phyloP scores from a whole-genome alignment of 169 alveolate genomes.

The Plasmodium sp. region DNA sequence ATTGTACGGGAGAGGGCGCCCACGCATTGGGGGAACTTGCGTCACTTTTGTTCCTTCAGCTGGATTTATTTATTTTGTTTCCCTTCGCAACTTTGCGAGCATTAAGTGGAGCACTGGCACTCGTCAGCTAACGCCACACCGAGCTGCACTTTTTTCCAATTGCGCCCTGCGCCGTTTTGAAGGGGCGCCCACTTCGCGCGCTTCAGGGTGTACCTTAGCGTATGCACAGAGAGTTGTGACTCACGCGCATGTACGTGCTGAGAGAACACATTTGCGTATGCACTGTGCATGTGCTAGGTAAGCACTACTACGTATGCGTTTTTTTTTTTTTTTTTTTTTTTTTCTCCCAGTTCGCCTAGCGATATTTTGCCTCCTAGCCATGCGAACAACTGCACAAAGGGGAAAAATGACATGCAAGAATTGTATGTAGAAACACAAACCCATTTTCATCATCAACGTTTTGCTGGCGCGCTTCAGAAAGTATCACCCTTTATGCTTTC shows the following conservation, averaged over 20 bases:
- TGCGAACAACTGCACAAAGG: neutral
- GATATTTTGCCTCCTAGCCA: neutral
- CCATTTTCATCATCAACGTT: neutral
- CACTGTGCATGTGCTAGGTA: neutral
- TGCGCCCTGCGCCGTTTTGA: neutral
- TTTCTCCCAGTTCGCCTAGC: neutral
- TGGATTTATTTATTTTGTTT: neutral
- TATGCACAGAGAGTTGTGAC: neutral
- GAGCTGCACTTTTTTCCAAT: neutral
- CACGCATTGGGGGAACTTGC: neutral
- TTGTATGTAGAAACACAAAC: constrained; percentile 14
- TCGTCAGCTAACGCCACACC: neutral
- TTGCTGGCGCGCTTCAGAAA: neutral
- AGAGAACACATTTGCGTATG: neutral
- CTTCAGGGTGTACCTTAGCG: neutral
- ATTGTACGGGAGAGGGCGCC: neutral
- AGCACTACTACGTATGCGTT: neutral
- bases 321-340: constrained; percentile 13
- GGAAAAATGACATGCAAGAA: neutral
- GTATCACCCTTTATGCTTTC: neutral
- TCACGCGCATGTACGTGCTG: neutral
- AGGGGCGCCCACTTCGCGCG: neutral
- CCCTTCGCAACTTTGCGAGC: neutral
- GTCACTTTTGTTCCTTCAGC: neutral
- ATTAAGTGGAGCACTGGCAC: neutral